Conservation (phyloP, 202 grass and related monocot species). For the Setaria italica region DNA sequence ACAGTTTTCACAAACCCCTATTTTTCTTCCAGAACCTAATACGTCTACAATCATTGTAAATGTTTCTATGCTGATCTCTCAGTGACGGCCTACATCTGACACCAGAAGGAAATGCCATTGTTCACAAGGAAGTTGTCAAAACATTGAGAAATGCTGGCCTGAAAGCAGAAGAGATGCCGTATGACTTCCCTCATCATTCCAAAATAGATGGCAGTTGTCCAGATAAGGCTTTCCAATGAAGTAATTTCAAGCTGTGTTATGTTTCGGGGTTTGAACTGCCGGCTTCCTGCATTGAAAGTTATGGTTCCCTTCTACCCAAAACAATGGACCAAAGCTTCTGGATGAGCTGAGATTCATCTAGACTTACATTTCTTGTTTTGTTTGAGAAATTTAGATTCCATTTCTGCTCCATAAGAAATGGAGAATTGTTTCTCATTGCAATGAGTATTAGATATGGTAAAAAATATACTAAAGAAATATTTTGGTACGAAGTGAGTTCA, state of each 20-base stretch:
- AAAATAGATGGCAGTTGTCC: slow-evolving; percentile 67
- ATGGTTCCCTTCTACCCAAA: not conserved
- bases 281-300: not conserved
- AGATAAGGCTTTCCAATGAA: slow-evolving; percentile 70
- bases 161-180: slow-evolving; percentile 62
- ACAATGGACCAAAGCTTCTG: not conserved
- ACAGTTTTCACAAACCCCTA: not conserved
- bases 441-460: too few species aligned
- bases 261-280: not conserved
- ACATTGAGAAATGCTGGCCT: slow-evolving; percentile 58
- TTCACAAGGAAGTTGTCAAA: slow-evolving; percentile 67
- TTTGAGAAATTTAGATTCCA: not conserved
- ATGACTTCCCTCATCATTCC: slow-evolving; percentile 84
- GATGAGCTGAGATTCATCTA: not conserved
- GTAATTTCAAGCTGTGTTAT: not conserved
- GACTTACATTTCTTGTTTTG: not conserved
- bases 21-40: not conserved
- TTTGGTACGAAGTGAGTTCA: too few species aligned
- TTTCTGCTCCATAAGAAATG: not conserved
- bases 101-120: slow-evolving; percentile 73
- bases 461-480: too few species aligned
- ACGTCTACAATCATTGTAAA: not conserved
- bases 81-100: slow-evolving; percentile 88
- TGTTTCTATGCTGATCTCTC: slow-evolving; percentile 28
- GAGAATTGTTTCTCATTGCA: not conserved